Conservation (phyloP, 352 stramenopile genomes). For the Hyaloperonospora arabidopsidis region DNA sequence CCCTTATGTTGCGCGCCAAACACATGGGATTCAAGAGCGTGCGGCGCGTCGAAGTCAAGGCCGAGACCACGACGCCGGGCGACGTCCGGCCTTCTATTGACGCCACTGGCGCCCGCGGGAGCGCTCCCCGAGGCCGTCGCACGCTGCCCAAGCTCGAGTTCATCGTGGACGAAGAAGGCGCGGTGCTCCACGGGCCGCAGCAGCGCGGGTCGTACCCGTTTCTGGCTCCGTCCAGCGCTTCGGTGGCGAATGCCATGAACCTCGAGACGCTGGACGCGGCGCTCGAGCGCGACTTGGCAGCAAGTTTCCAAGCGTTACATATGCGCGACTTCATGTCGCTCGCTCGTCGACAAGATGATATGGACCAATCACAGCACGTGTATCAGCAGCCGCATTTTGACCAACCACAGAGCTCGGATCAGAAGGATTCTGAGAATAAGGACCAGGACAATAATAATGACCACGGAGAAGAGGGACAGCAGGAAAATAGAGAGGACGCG, state of each 20-base stretch:
- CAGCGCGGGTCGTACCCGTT: slow-evolving; percentile 48
- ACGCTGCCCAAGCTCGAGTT: slow-evolving; percentile 82
- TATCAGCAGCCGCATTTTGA: too few species aligned
- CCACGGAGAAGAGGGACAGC: slow-evolving; percentile 2
- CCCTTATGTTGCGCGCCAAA: slow-evolving; percentile 58
- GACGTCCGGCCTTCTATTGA: slow-evolving; percentile 70
- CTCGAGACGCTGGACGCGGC: slow-evolving; percentile 9
- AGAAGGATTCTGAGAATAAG: too few species aligned
- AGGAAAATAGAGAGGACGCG: slow-evolving; percentile 11
- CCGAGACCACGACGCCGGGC: slow-evolving; percentile 74
- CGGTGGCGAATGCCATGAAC: slow-evolving; percentile 8
- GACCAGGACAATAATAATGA: too few species aligned
- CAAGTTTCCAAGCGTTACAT: slow-evolving; percentile 48
- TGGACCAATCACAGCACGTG: too few species aligned
- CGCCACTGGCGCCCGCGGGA: slow-evolving; percentile 50
- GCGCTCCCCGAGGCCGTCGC: slow-evolving; percentile 47
- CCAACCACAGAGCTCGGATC: too few species aligned
- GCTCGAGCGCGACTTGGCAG: slow-evolving; percentile 36
- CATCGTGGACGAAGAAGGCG: slow-evolving; percentile 73
- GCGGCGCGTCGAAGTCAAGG: slow-evolving; percentile 77
- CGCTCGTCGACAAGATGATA: too few species aligned
- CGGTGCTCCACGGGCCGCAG: slow-evolving; percentile 67
- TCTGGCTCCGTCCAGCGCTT: slow-evolving; percentile 9
- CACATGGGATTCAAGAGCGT: slow-evolving; percentile 80
- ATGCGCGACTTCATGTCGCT: slow-evolving; percentile 43